These are phyloP conservation scores for Biscogniauxia sp. DNA, from an alignment of 2,329 filamentous ascomycete genomes.

Conservation along the genomic window DNA sequence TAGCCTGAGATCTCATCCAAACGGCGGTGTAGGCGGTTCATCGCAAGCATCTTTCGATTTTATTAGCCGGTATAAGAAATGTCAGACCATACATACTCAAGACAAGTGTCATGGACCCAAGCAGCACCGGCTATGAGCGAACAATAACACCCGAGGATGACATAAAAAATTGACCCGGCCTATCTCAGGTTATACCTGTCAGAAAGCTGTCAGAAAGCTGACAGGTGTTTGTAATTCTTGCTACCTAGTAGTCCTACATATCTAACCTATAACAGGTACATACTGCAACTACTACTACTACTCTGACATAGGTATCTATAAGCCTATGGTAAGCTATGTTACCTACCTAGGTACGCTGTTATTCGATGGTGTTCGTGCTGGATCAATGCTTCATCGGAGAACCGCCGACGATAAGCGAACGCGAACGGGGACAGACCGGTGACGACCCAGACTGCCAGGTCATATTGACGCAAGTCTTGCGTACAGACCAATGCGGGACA, in stretches of 20 bases:
- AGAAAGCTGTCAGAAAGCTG: constrained; percentile 27
- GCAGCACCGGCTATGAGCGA: too few species aligned
- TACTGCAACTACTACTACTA: constrained; percentile 18
- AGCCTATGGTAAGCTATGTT: constrained; percentile 31
- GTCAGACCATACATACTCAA: background rate
- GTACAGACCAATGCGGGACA: constrained; percentile 23
- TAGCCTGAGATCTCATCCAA: background rate
- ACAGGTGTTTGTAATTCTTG: constrained; percentile 3
- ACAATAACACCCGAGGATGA: too few species aligned
- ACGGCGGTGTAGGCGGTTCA: background rate
- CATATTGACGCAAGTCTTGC: constrained; percentile 29
- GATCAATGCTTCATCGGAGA: constrained; percentile 30
- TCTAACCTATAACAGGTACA: too few species aligned
- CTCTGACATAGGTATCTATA: constrained; percentile 37
- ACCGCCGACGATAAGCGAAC: constrained; percentile 28
- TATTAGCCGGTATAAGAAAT: background rate
- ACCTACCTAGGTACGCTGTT: too few species aligned
- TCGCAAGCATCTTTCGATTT: background rate
- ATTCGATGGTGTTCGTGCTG: constrained; percentile 35
- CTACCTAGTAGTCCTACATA: too few species aligned
- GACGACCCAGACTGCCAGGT: constrained; percentile 27
- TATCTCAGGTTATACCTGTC: constrained; percentile 18
- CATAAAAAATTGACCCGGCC: too few species aligned
- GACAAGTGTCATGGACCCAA: too few species aligned
- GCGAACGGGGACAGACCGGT: constrained; percentile 32